Conservation (phyloP, 73 alveolate species). For the Effrenium voratum region DNA sequence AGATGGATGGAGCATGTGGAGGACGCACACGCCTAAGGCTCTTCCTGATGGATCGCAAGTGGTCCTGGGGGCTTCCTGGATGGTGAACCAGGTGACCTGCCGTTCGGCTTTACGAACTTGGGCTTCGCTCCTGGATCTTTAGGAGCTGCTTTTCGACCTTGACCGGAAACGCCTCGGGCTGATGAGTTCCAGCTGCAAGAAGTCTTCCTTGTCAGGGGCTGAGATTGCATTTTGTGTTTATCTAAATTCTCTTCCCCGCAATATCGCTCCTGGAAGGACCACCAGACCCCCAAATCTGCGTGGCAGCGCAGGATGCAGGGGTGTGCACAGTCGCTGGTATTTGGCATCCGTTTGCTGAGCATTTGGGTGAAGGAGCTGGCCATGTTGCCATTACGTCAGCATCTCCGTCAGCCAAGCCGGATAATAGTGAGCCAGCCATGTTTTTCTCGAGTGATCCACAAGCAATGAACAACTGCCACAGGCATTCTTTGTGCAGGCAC, state of each 20-base stretch:
- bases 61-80: slow-evolving; percentile 89
- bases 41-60: slow-evolving; percentile 81
- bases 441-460: too few species aligned
- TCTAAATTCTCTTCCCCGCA: too few species aligned
- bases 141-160: slow-evolving; percentile 72
- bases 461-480: too few species aligned
- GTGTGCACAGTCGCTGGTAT: too few species aligned
- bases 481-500: too few species aligned
- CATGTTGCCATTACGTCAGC: too few species aligned
- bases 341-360: too few species aligned
- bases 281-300: neutral
- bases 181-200: slow-evolving; percentile 12
- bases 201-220: neutral
- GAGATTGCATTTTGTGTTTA: too few species aligned
- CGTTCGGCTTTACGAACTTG: neutral
- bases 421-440: too few species aligned
- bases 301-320: neutral
- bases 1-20: neutral
- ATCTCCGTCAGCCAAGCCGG: too few species aligned
- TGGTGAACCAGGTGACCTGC: slow-evolving; percentile 40
- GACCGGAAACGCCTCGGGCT: slow-evolving; percentile 61
- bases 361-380: too few species aligned
- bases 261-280: neutral
- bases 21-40: neutral
- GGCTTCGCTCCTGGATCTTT: neutral